Conservation (phyloP, 1,284 basidiomycete species). For the Pseudozyma hubeiensis region DNA sequence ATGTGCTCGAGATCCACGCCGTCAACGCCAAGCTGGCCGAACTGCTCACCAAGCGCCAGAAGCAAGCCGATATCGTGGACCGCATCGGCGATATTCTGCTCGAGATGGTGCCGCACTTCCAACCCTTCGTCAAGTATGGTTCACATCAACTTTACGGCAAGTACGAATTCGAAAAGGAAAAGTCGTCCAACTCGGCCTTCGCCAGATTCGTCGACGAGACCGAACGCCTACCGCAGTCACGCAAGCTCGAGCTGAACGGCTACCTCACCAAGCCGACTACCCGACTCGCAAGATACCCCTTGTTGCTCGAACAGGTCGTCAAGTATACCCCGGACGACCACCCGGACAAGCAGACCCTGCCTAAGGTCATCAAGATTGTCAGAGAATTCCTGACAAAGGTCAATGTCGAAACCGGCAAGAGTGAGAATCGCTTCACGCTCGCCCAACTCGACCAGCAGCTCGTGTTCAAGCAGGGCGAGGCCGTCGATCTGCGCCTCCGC, state of each 20-base stretch:
- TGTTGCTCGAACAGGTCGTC: conserved; percentile 89
- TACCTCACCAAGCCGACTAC: conserved; percentile 98
- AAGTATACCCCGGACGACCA: conserved; percentile 94
- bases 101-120: conserved; percentile 89
- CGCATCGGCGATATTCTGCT: conserved; percentile 90
- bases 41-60: conserved; percentile 93
- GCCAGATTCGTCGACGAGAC: conserved; percentile 93
- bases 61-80: conserved; percentile 90
- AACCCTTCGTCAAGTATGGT: conserved; percentile 90
- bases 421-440: conserved; percentile 92
- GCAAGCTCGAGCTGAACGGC: conserved; percentile 96
- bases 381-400: conserved; percentile 87
- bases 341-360: conserved; percentile 83
- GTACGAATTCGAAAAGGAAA: conserved; percentile 99
- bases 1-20: conserved; percentile 90
- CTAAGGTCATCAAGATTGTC: conserved; percentile 83
- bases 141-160: conserved; percentile 98
- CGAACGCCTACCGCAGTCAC: conserved; percentile 91
- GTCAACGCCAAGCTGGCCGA: conserved; percentile 91
- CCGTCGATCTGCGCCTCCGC: conserved; percentile 84
- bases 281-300: conserved; percentile 91
- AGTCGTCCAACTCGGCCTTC: conserved; percentile 90
- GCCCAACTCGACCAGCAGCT: conserved; percentile 89
- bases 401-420: conserved; percentile 89
- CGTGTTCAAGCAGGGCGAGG: conserved; percentile 84